phyloP scores from a whole-genome alignment of 2,329 filamentous ascomycete species.

The Ambrosiella cleistominuta region DNA sequence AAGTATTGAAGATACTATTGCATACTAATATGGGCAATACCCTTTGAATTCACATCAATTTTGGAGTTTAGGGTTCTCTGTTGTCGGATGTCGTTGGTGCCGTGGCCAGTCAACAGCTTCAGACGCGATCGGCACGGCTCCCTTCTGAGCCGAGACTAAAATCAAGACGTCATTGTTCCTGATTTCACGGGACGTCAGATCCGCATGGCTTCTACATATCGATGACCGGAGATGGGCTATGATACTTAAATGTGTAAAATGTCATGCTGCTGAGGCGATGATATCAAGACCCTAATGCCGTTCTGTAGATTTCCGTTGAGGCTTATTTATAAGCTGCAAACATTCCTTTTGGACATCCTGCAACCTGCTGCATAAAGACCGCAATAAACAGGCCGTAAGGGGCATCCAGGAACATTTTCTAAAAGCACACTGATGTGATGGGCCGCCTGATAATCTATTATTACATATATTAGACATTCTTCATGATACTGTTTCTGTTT shows the following conservation, averaged over 20 bases:
- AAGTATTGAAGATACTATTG: no score
- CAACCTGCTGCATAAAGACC: not conserved
- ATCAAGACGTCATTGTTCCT: not conserved
- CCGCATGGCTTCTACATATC: not conserved
- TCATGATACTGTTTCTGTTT: not conserved
- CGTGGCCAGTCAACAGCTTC: no score
- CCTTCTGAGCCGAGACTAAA: not conserved
- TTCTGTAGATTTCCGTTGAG: not conserved
- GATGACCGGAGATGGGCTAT: not conserved
- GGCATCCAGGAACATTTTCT: not conserved
- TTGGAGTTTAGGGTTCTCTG: no score
- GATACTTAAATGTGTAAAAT: not conserved
- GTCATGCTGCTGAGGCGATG: not conserved
- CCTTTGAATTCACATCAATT: no score
- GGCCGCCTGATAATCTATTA: not conserved
- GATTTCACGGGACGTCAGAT: not conserved
- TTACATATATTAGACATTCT: not conserved
- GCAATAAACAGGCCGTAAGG: not conserved
- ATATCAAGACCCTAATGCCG: not conserved
- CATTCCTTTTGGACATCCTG: no score
- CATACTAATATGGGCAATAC: no score
- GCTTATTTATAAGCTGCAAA: no score
- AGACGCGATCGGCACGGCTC: no score
- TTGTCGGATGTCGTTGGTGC: no score
- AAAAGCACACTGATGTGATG: not conserved